phyloP scores from a whole-genome alignment of 2,329 filamentous ascomycete genomes.

The Clarireedia hainanense region DNA sequence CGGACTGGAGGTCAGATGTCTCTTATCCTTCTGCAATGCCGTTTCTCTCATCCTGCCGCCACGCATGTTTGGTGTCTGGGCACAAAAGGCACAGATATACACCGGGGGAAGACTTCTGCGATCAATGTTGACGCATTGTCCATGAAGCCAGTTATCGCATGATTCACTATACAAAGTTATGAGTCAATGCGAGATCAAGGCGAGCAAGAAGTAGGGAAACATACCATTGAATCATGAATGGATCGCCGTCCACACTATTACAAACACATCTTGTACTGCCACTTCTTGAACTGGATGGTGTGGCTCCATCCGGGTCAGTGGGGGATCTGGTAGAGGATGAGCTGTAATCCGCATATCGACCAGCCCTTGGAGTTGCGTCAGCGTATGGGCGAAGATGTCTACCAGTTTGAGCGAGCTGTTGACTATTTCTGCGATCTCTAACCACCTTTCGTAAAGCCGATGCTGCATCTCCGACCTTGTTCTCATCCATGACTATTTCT shows the following conservation, averaged over 20 bases:
- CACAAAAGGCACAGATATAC: constrained; percentile 58
- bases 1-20: constrained; percentile 31
- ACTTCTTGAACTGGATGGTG: constrained; percentile 33
- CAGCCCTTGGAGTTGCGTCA: constrained; percentile 15
- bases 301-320: constrained; percentile 41
- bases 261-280: constrained; percentile 49
- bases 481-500: constrained; percentile 45
- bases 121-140: constrained; percentile 53
- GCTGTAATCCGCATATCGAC: constrained; percentile 19
- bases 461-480: constrained; percentile 46
- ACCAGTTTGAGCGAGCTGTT: constrained; percentile 17
- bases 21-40: constrained; percentile 10
- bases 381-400: constrained; percentile 19
- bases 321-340: constrained; percentile 41
- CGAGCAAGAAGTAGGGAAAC: constrained; percentile 17
- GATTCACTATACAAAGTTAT: constrained; percentile 42
- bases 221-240: constrained; percentile 59
- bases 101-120: constrained; percentile 48
- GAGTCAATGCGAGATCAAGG: constrained; percentile 4
- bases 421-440: constrained; percentile 23
- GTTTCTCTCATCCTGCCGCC: constrained; percentile 39
- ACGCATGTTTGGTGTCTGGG: constrained; percentile 48
- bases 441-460: constrained; percentile 51
- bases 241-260: constrained; percentile 34
- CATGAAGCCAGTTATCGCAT: constrained; percentile 59